A percentile compares a stretch with the other conserved stretches of the same genome.
Evolutionary conservation across 2,329 filamentous ascomycete species (phyloP).

Genomic region (Exophiala calicioides): DNA sequence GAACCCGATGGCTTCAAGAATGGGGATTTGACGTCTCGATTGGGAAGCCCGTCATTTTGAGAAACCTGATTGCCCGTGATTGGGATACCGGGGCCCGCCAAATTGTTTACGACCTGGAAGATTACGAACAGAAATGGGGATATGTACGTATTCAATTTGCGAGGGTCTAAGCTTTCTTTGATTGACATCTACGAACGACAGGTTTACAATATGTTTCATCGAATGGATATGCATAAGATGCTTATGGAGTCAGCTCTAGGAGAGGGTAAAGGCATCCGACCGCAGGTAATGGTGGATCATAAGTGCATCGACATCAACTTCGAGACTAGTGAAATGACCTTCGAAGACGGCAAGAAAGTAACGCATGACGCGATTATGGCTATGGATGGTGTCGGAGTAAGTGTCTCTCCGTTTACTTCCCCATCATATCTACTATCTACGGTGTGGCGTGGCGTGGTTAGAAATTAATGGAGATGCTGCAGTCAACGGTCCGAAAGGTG

Average conservation of each 20-base stretch:
- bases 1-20: conserved; percentile 31
- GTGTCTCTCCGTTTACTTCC: neutral
- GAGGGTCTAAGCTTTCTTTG: conserved; percentile 2
- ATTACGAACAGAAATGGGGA: conserved; percentile 28
- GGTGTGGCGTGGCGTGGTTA: too few species aligned
- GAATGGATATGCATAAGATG: conserved; percentile 44
- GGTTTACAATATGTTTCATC: conserved; percentile 38
- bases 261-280: conserved; percentile 28
- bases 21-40: conserved; percentile 33
- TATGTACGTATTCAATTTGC: conserved; percentile 26
- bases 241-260: conserved; percentile 37
- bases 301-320: conserved; percentile 32
- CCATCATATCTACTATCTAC: neutral
- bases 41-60: conserved; percentile 32
- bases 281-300: conserved; percentile 29
- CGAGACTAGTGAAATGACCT: conserved; percentile 32
- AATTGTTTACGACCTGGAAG: conserved; percentile 33
- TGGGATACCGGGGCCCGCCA: conserved; percentile 33
- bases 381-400: conserved; percentile 42
- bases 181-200: neutral
- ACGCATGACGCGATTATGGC: conserved; percentile 41
- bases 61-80: conserved; percentile 37
- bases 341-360: conserved; percentile 34
- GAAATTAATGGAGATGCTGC: too few species aligned
- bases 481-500: conserved; percentile 33